Conservation (phyloP, 805 yeast species). For the Metschnikowia anglica region DNA sequence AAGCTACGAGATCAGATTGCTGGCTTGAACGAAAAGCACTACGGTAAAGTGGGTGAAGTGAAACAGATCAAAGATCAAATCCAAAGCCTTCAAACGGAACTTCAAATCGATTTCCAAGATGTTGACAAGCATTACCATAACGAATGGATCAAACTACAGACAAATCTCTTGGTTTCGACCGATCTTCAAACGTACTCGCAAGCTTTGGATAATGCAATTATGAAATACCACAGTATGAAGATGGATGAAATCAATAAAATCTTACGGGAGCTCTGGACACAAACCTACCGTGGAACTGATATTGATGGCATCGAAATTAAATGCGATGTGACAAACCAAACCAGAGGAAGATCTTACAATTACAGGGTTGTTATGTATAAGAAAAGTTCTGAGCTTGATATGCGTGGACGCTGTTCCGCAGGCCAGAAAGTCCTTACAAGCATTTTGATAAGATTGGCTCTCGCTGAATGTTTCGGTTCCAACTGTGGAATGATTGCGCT, state of each 20-base stretch:
- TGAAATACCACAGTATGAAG: conserved; percentile 85
- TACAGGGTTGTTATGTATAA: conserved; percentile 95
- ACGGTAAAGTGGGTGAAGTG: conserved; percentile 82
- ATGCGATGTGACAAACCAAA: conserved; percentile 64
- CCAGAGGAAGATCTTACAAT: conserved; percentile 68
- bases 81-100: conserved; percentile 52
- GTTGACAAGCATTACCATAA: conserved; percentile 61
- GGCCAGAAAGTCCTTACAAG: conserved; percentile 96
- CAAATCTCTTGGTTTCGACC: conserved; percentile 70
- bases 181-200: conserved; percentile 80
- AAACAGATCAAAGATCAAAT: conserved; percentile 79
- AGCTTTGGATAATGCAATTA: conserved; percentile 88
- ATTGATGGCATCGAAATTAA: conserved; percentile 85
- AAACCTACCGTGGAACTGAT: conserved; percentile 92
- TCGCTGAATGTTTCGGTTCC: conserved; percentile 93
- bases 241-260: conserved; percentile 91
- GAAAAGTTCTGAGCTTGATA: conserved; percentile 87
- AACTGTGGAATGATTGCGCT: conserved; percentile 94
- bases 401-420: conserved; percentile 98
- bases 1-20: conserved; percentile 52
- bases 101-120: conserved; percentile 67
- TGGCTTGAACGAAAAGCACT: conserved; percentile 57
- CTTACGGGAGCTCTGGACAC: conserved; percentile 89
- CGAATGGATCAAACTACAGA: conserved; percentile 75
- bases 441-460: conserved; percentile 83